Evolutionary conservation across 345 rosid species (phyloP), one percentile per base, ranked within the genome.

Genomic region (Rhodomyrtus tomentosa): DNA sequence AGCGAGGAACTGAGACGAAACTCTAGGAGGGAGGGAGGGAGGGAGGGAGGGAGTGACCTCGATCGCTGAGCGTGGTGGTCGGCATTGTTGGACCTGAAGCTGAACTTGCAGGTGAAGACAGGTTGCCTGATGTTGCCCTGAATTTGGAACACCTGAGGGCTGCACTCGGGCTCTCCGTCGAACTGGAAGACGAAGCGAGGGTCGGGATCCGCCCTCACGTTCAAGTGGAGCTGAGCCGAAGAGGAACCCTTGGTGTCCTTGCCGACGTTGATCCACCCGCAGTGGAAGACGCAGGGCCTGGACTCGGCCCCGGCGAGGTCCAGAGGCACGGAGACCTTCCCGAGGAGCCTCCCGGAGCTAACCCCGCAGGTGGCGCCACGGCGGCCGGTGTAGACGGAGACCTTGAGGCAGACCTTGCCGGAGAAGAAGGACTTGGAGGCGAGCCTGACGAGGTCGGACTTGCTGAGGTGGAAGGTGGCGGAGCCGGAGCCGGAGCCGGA

Each of bases 171-270:
- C 81, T 95, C 98, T 25, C 96, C 98, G 83, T 96, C 99, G 87
- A 96, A 96, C 91, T 96, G 96, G 56, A 96, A 96, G n/a, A 96
- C 99, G 87, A 93, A 96, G 83, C 99, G 91, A 14, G 97, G 99
- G 86, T 94, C 98, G 25, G 96, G 98, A 87, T 95, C 99, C 6
- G 99, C 93, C 83, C 90, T 95, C 20, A 96, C 98, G 85, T 86
- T 90, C 89, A 94, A 87, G 86, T 95, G 95, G 72, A 96, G 90
- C 88, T 92, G 93, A 50, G 98, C 93, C 8, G 91, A 88, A 5
- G 89, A 86, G 25, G 92, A 84, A 3, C 85, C 91, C 86, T 93
- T 87, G 21, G 89, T 87, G 81, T 87, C 93, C 90, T 91, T 95
- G 3, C 99, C 98, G 12, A 94, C 90, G 3, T 91, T 84, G 49